Evolutionary conservation across 1,284 basidiomycete genomes (phyloP).

Genomic region (Golubevia sp.): DNA sequence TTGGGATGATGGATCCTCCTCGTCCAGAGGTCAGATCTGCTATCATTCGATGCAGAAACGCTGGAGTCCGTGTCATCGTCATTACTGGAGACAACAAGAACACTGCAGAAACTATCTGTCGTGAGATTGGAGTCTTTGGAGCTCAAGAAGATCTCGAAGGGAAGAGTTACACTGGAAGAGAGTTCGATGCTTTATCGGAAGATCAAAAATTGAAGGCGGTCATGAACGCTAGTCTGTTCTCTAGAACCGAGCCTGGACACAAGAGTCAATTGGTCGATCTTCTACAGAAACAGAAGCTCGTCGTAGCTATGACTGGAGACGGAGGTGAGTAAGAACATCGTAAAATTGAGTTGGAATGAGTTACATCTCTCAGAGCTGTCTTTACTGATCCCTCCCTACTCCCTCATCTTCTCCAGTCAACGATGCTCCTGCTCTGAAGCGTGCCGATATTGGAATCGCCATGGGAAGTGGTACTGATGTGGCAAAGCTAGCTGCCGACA

Average conservation of each 20-base stretch:
- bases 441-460: conserved; percentile 64
- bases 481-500: conserved; percentile 63
- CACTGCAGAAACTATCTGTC: conserved; percentile 95
- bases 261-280: conserved; percentile 94
- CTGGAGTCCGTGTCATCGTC: conserved; percentile 93
- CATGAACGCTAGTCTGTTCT: conserved; percentile 84
- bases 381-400: not conserved
- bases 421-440: conserved; percentile 64
- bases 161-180: conserved; percentile 91
- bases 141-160: conserved; percentile 69
- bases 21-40: conserved; percentile 88
- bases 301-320: conserved; percentile 83
- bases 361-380: conserved; percentile 7
- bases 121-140: conserved; percentile 93
- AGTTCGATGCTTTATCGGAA: conserved; percentile 80
- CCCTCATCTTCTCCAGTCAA: conserved; percentile 53
- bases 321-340: conserved; percentile 64
- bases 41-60: conserved; percentile 85
- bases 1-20: conserved; percentile 97
- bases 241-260: conserved; percentile 90
- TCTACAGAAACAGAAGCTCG: conserved; percentile 85
- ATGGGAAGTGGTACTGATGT: conserved; percentile 65
- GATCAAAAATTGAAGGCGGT: conserved; percentile 84
- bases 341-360: not conserved
- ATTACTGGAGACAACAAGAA: conserved; percentile 99